phyloP scores from a whole-genome alignment of 148 eudicot genomes.

The Rheum nobile region DNA sequence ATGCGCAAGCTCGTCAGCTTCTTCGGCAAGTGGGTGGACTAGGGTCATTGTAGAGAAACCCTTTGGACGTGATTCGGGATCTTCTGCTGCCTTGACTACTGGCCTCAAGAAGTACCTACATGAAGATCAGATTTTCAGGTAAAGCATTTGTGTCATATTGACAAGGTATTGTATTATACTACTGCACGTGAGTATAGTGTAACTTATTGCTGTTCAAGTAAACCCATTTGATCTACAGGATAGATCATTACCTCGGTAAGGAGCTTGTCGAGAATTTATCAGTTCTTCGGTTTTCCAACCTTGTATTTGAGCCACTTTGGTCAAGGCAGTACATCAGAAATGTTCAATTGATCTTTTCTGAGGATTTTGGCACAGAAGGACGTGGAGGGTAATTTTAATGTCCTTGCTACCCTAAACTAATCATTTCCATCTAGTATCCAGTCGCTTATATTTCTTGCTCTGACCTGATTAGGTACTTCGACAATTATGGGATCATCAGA shows the following conservation, averaged over 20 bases:
- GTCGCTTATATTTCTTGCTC: slow-evolving; percentile 12
- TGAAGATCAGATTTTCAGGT: slow-evolving; percentile 98
- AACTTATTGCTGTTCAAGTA: slow-evolving; percentile 4
- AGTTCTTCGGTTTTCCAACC: slow-evolving; percentile 95
- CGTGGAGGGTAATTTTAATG: slow-evolving; percentile 75
- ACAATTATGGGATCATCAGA: slow-evolving; percentile 84
- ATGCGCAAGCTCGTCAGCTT: slow-evolving; percentile 84
- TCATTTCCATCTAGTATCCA: slow-evolving; percentile 6
- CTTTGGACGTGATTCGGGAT: slow-evolving; percentile 95
- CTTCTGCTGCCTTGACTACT: slow-evolving; percentile 86
- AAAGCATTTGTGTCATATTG: neutral
- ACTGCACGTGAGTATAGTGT: neutral
- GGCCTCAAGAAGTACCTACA: slow-evolving; percentile 71
- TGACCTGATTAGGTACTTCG: slow-evolving; percentile 54
- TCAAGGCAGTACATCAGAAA: slow-evolving; percentile 92
- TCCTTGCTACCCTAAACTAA: neutral
- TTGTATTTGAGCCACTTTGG: slow-evolving; percentile 95
- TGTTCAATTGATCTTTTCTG: slow-evolving; percentile 88
- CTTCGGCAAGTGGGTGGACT: slow-evolving; percentile 86
- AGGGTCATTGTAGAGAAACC: slow-evolving; percentile 98
- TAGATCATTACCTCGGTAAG: slow-evolving; percentile 95
- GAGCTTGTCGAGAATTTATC: slow-evolving; percentile 96
- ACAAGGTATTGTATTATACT: neutral
- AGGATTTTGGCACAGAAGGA: slow-evolving; percentile 99
- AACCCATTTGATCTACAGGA: slow-evolving; percentile 33